Evolutionary conservation across 2,329 filamentous ascomycete genomes (phyloP), one percentile per base, ranked within the genome.

Genomic region (Pochonia chlamydosporia): DNA sequence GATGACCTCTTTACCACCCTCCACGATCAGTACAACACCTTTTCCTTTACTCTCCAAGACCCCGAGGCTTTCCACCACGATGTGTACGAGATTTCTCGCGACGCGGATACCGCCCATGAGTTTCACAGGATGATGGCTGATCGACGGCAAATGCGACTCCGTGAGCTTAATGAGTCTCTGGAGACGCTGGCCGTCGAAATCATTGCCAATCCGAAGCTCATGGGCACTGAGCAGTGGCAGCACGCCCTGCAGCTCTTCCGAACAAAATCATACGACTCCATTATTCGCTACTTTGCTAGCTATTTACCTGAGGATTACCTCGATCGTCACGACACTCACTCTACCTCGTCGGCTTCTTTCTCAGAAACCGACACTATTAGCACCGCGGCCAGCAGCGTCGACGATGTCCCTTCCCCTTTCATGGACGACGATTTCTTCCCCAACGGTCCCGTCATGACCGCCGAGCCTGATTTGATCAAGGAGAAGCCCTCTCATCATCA

Each of bases 31-130:
- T 82, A 80, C 65, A 82, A 82, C 64, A 81, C 78, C 41, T 66
- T 81, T 46, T 65, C 73, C 43, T 74, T 74, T 44, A 67, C 72
- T 40, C 73, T 82, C 25, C 78, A 80, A 57, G 78, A 82, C 62
- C 74, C 76, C 53, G 74, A 79, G 52, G 78, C 78, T 44, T 82
- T 82, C 51, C 76, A 81, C 59, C 75, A 79, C 61, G 78, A 82
- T 58, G 78, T 82, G 52, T 78, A 65, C 65, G 78, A 82, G 63
- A 71, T 81, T 43, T 78, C 78, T 30, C 68, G 64, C 58, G 64
- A 69, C 45, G 78, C 78, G 46, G 63, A 65, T 47, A 71, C 72
- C n/a, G 51, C 64, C 46, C 73, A 73, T 40, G 74, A 81, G 55
- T 80, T 82, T 56, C 74, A 81, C 55, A 66, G 63, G 40, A 62